Evolutionary conservation across 495 filamentous ascomycete species (phyloP).

Genomic region (Entonaema liquescens): DNA sequence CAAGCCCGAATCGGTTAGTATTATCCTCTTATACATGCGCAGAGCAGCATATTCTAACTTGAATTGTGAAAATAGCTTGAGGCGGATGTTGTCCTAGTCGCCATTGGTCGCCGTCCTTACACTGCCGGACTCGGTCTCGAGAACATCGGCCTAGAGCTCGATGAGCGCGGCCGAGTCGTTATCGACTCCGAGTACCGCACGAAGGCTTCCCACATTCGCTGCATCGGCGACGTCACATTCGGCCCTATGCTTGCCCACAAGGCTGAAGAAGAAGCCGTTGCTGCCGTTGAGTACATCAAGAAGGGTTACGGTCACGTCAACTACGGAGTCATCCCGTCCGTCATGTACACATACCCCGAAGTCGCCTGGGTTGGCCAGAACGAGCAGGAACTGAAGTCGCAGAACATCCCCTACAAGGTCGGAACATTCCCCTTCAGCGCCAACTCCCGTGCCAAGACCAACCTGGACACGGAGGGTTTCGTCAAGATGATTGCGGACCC

Average conservation of each 20-base stretch:
- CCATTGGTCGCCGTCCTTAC: slow-evolving; percentile 95
- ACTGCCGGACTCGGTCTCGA: slow-evolving; percentile 90
- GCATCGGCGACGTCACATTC: slow-evolving; percentile 96
- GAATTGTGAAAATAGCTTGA: slow-evolving; percentile 70
- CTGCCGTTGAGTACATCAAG: slow-evolving; percentile 93
- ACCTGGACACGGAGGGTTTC: slow-evolving; percentile 93
- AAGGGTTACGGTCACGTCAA: slow-evolving; percentile 98
- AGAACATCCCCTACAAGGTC: slow-evolving; percentile 86
- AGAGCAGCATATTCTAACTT: slow-evolving; percentile 22
- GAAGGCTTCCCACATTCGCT: slow-evolving; percentile 94
- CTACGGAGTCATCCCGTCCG: slow-evolving; percentile 95
- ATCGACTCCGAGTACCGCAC: slow-evolving; percentile 99
- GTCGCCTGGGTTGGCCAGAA: slow-evolving; percentile 99
- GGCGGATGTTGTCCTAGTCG: slow-evolving; percentile 94
- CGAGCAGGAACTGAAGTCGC: slow-evolving; percentile 92
- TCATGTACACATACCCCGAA: slow-evolving; percentile 99
- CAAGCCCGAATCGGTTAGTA: slow-evolving; percentile 84
- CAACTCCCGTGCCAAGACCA: slow-evolving; percentile 98
- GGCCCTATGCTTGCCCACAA: slow-evolving; percentile 99
- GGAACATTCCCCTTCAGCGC: slow-evolving; percentile 97
- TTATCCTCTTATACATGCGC: not conserved
- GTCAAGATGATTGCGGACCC: slow-evolving; percentile 98
- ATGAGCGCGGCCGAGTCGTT: slow-evolving; percentile 91
- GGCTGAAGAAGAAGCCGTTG: slow-evolving; percentile 97
- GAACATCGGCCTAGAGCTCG: slow-evolving; percentile 92